phyloP scores from a whole-genome alignment of 139 green algal species.

The Tetradesmus obliquus region DNA sequence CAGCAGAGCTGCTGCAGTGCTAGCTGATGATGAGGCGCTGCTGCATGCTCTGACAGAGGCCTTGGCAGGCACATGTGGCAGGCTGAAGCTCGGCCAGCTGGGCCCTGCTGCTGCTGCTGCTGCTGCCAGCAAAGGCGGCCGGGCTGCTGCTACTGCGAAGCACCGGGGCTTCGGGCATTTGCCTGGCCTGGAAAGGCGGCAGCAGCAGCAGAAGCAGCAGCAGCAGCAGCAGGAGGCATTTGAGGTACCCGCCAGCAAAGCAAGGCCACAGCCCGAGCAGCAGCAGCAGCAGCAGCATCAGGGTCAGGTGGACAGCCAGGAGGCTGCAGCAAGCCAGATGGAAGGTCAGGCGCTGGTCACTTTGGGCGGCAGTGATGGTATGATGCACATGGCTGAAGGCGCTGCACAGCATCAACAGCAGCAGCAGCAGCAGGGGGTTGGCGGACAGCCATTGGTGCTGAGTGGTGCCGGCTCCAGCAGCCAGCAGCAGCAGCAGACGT shows the following conservation, averaged over 20 bases:
- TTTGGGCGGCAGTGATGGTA: too few species aligned
- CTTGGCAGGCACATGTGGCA: background rate
- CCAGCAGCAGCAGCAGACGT: constrained; percentile 17
- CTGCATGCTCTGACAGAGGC: constrained; percentile 31
- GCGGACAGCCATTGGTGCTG: background rate
- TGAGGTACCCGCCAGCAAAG: background rate
- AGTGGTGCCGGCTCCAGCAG: background rate
- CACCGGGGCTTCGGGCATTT: background rate
- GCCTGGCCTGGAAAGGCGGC: background rate
- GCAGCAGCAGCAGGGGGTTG: background rate
- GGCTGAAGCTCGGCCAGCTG: background rate
- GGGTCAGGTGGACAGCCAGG: background rate
- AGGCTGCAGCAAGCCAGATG: too few species aligned
- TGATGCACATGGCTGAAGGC: background rate
- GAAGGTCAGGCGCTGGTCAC: background rate
- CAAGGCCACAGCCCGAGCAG: background rate
- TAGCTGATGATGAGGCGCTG: background rate
- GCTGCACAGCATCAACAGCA: background rate
- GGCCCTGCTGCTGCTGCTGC: constrained; percentile 2
- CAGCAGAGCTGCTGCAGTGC: background rate
- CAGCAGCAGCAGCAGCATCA: background rate
- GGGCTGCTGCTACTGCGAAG: background rate
- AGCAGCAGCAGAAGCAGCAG: background rate
- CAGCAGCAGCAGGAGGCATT: background rate
- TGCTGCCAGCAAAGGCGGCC: background rate